Evolutionary conservation across 1,284 basidiomycete genomes (phyloP).

Genomic region (Apiotrichum laibachii): DNA sequence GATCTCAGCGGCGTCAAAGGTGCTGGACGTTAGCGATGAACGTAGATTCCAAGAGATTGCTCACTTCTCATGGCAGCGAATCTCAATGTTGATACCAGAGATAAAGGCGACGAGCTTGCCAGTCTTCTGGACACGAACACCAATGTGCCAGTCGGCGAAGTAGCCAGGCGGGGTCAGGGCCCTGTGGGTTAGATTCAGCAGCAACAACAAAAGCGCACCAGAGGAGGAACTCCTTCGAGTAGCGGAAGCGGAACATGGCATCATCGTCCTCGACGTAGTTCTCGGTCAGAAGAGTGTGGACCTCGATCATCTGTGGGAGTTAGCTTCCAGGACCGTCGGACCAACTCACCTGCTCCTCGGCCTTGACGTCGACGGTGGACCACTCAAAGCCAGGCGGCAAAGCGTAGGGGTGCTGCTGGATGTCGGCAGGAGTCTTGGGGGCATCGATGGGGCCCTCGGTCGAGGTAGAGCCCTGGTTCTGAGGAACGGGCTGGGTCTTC

Average conservation of each 20-base stretch:
- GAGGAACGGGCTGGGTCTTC: slow-evolving; percentile 92
- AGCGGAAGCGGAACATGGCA: slow-evolving; percentile 93
- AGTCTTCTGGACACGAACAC: slow-evolving; percentile 84
- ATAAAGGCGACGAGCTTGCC: slow-evolving; percentile 98
- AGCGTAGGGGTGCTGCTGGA: slow-evolving; percentile 81
- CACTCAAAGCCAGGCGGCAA: slow-evolving; percentile 93
- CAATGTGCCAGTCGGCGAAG: slow-evolving; percentile 89
- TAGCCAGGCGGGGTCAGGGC: slow-evolving; percentile 93
- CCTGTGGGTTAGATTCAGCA: slow-evolving; percentile 56
- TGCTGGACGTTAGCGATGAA: slow-evolving; percentile 52
- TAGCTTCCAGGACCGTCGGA: not conserved
- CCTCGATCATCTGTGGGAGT: slow-evolving; percentile 70
- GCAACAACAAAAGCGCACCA: slow-evolving; percentile 61
- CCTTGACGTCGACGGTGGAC: slow-evolving; percentile 76
- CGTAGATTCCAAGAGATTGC: slow-evolving; percentile 35
- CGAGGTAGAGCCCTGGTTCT: slow-evolving; percentile 57
- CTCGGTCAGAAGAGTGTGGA: slow-evolving; percentile 84
- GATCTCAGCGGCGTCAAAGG: slow-evolving; percentile 78
- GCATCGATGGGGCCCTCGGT: slow-evolving; percentile 89
- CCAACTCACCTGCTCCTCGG: slow-evolving; percentile 64
- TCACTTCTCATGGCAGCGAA: slow-evolving; percentile 76
- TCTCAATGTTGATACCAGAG: slow-evolving; percentile 81
- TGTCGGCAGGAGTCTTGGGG: slow-evolving; percentile 69
- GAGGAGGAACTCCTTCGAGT: slow-evolving; percentile 87
- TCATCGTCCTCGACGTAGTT: slow-evolving; percentile 98